These are phyloP conservation scores for Aspergillus glaucus DNA, from an alignment of 2,329 filamentous ascomycete genomes.

Conservation along the genomic window DNA sequence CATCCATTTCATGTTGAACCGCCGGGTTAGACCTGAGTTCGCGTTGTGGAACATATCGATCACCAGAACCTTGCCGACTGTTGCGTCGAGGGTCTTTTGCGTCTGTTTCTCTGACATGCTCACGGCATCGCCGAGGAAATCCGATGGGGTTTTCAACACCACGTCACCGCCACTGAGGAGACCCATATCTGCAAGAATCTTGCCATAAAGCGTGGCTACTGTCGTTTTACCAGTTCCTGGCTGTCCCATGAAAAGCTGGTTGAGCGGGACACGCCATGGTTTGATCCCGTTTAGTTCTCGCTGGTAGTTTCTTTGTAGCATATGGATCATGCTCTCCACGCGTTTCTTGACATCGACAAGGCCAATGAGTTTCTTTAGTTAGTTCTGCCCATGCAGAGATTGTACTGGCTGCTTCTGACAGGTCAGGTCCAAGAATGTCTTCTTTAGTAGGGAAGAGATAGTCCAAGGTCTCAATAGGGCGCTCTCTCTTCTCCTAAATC, in stretches of 20 bases:
- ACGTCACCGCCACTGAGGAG: not conserved
- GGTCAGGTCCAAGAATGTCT: not conserved
- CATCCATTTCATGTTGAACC: conserved; percentile 1
- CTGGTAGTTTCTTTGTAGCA: not conserved
- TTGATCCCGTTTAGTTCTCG: not conserved
- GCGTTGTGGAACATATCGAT: conserved; percentile 9
- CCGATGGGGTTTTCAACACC: not conserved
- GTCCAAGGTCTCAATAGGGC: not conserved
- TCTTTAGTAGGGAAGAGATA: not conserved
- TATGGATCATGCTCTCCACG: not conserved
- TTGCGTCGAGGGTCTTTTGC: not conserved
- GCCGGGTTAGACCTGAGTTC: conserved; percentile 5
- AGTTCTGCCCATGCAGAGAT: not conserved
- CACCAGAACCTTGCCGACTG: not conserved
- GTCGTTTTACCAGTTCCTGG: not conserved
- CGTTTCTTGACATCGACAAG: not conserved
- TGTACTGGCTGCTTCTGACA: not conserved
- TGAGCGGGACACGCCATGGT: not conserved
- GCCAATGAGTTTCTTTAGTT: not conserved
- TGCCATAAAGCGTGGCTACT: not conserved
- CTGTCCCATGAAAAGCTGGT: not conserved
- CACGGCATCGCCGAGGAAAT: not conserved
- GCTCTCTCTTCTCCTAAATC: not conserved
- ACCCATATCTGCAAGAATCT: conserved; percentile 11
- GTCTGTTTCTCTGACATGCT: not conserved